Evolutionary conservation across 1,139 yeast species (phyloP), one percentile per base, ranked within the genome.

Genomic region (Casaregolazyma suthepensis): DNA sequence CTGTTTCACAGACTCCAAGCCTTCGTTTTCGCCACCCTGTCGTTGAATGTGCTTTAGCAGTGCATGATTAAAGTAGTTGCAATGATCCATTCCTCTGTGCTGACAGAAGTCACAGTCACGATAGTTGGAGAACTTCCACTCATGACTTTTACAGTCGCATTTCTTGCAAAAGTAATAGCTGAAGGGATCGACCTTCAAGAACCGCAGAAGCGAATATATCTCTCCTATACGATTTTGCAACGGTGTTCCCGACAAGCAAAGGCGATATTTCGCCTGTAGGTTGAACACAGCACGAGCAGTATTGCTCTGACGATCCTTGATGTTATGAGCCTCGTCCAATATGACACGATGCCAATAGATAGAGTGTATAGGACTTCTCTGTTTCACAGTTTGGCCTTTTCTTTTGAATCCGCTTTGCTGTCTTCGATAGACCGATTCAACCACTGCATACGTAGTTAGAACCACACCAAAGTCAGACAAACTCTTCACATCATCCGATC

Each of bases 231-330:
- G 77, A 67, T 93, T 94, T 65, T 94, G 99, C 57, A 93, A 74
- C 0, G 99, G 99, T 0, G 99, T 93, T 61, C 99, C 99, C 1
- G 96, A 82, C 35, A 93, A 71, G 70, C 99, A 93, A 85, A 96
- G 87, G 58, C 96, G 73, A 63, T 88, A 87, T 46, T 81, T 75
- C 1, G 96, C 81, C 40, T 76, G 71, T 53, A 93, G 71, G 56
- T 76, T 75, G 67, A 87, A 89, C 1, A 95, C 96, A 0, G 98
- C 96, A 60, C 87, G 84, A 0, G 98, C 90, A 0, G 99, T 93
- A 38, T 91, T 91, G 51, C 96, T 85, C 51, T 91, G 88, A 57
- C 98, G 78, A 67, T 93, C 98, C 66, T 94, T 94, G 71, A 93
- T 91, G 66, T 91, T 91, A 69, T 93, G 99, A 0, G 99, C 99